Percentiles rank a stretch among this genome's conserved stretches.
Conservation (phyloP, 116 monocot genomes). For the Thalassia testudinum region DNA sequence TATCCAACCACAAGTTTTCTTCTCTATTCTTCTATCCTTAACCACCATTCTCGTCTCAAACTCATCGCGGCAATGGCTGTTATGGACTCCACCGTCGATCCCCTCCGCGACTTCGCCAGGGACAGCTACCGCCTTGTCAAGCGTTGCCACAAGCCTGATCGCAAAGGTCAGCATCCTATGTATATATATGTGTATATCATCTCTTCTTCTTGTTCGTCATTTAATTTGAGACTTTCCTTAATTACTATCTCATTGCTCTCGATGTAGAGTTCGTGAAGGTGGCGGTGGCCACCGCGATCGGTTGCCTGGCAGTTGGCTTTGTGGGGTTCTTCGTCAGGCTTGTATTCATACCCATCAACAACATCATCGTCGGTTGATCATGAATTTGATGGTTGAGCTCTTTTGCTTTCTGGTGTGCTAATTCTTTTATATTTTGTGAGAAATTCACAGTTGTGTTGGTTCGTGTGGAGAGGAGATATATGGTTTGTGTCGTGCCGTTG, state of each 20-base stretch:
- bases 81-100: constrained; percentile 18
- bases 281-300: constrained; percentile 18
- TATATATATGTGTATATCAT: too few relatives aligned
- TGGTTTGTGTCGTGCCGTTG: too few relatives aligned
- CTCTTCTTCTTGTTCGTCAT: background rate
- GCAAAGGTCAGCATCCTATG: constrained; percentile 8
- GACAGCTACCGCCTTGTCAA: constrained; percentile 25
- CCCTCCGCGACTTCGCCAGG: constrained; percentile 19
- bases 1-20: too few relatives aligned
- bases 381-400: too few relatives aligned
- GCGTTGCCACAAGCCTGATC: constrained; percentile 25
- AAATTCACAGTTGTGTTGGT: too few relatives aligned
- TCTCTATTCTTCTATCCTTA: too few relatives aligned
- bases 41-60: too few relatives aligned
- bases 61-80: constrained; percentile 8
- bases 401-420: too few relatives aligned
- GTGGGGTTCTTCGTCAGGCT: constrained; percentile 31
- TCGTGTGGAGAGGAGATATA: too few relatives aligned
- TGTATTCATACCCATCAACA: constrained; percentile 28
- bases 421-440: too few relatives aligned
- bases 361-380: constrained; percentile 24
- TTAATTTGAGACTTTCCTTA: too few relatives aligned
- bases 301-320: constrained; percentile 23
- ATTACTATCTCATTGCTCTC: too few relatives aligned
- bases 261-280: constrained; percentile 20